A percentile compares a stretch with the other conserved stretches of the same genome.
phyloP scores from a whole-genome alignment of 192 early-diverging fungal species.

The Backusella luteola region DNA sequence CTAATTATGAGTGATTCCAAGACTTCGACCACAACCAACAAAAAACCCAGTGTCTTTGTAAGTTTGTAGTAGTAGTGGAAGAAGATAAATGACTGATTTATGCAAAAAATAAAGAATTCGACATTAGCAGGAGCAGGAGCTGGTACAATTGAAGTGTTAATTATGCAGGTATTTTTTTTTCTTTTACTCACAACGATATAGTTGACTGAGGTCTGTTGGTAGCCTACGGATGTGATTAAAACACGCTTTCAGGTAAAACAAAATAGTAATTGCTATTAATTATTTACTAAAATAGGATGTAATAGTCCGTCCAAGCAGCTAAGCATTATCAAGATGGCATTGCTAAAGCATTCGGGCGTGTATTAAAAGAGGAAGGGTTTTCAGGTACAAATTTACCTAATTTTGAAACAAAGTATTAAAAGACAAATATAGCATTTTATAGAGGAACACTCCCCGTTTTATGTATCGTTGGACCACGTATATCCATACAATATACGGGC shows the following conservation, averaged over 20 bases:
- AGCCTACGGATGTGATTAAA: conserved; percentile 47
- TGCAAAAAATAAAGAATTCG: conserved; percentile 22
- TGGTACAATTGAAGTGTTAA: conserved; percentile 36
- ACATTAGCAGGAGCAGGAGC: conserved; percentile 44
- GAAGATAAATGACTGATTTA: neutral
- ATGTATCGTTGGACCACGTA: conserved; percentile 43
- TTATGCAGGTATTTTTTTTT: conserved; percentile 38
- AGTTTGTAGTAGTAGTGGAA: neutral
- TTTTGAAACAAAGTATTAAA: neutral
- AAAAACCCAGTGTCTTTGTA: neutral
- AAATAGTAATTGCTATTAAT: neutral
- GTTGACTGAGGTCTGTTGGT: neutral
- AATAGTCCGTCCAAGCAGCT: conserved; percentile 35
- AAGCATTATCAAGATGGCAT: conserved; percentile 36
- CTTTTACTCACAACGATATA: neutral
- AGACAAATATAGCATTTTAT: conserved; percentile 29
- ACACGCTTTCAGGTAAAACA: conserved; percentile 38
- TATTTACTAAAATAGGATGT: neutral
- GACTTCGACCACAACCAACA: neutral
- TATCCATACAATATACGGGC: conserved; percentile 44
- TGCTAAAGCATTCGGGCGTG: conserved; percentile 28
- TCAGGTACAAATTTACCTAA: conserved; percentile 13
- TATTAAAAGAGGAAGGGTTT: conserved; percentile 37
- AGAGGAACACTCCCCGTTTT: conserved; percentile 41
- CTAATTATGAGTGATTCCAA: conserved; percentile 2